phyloP scores from a whole-genome alignment of 1,284 basidiomycete species.

The Trichosporon sp. region DNA sequence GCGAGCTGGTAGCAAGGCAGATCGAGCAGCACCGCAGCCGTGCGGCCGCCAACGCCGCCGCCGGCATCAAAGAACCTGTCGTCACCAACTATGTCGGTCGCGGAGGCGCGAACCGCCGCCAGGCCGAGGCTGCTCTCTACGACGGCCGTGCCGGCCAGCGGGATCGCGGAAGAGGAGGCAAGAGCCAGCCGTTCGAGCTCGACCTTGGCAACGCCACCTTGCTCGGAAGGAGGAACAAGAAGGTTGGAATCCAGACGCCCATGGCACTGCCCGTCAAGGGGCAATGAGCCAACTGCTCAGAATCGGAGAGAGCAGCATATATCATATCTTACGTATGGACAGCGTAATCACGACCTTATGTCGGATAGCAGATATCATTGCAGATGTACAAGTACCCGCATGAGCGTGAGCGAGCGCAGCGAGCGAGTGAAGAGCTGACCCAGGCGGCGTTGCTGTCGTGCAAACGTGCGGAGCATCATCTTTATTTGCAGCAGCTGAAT shows the following conservation, averaged over 20 bases:
- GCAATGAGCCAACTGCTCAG: neutral
- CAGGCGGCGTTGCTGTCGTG: neutral
- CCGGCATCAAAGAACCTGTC: slow-evolving; percentile 56
- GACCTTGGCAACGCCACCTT: slow-evolving; percentile 81
- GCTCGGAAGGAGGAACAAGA: slow-evolving; percentile 61
- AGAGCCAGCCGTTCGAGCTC: slow-evolving; percentile 66
- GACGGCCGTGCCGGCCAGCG: slow-evolving; percentile 76
- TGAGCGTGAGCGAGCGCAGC: neutral
- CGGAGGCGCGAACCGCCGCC: slow-evolving; percentile 57
- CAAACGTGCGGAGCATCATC: too few species aligned
- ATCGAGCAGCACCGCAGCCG: slow-evolving; percentile 55
- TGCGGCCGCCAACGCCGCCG: slow-evolving; percentile 55
- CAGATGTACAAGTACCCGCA: slow-evolving; percentile 2
- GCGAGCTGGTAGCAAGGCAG: slow-evolving; percentile 57
- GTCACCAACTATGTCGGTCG: slow-evolving; percentile 57
- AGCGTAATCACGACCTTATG: neutral
- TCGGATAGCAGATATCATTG: neutral
- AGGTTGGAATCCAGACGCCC: slow-evolving; percentile 17
- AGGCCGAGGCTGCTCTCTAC: slow-evolving; percentile 60
- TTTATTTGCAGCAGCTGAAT: too few species aligned
- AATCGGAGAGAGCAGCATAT: neutral
- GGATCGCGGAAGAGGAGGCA: slow-evolving; percentile 61
- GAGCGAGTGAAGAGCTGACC: neutral
- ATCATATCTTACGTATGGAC: neutral
- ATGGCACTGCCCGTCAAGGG: slow-evolving; percentile 20